Evolutionary conservation across 2,329 filamentous ascomycete species (phyloP).

Genomic region (Cercospora sojina): DNA sequence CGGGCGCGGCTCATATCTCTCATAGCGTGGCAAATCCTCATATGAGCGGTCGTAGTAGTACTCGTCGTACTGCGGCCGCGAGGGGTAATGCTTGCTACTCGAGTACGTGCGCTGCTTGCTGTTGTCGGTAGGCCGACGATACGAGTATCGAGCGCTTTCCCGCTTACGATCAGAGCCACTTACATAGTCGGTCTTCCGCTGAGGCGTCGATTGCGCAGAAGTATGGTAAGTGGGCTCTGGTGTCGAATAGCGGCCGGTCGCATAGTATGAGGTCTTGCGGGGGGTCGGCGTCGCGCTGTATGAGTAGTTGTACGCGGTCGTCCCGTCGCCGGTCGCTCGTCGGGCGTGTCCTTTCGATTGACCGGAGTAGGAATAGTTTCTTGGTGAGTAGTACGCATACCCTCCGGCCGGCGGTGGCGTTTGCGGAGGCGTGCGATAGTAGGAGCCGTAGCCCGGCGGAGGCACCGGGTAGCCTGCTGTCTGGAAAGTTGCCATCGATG

Average conservation of each 20-base stretch:
- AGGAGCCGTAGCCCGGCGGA: constrained; percentile 51
- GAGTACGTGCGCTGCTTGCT: constrained; percentile 34
- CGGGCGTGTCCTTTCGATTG: constrained; percentile 55
- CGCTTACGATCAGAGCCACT: constrained; percentile 56
- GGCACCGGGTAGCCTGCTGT: constrained; percentile 41
- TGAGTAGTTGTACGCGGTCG: constrained; percentile 46
- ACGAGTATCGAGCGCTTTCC: constrained; percentile 48
- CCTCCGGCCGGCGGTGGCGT: constrained; percentile 49
- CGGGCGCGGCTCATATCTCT: constrained; percentile 45
- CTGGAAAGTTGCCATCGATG: constrained; percentile 37
- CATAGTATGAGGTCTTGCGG: constrained; percentile 23
- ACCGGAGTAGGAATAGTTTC: constrained; percentile 50
- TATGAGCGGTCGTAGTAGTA: constrained; percentile 56
- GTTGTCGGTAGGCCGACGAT: constrained; percentile 53
- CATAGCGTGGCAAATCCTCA: constrained; percentile 43
- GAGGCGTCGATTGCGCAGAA: constrained; percentile 49
- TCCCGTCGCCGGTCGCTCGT: constrained; percentile 55
- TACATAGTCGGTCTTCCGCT: constrained; percentile 63
- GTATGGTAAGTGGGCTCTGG: constrained; percentile 42
- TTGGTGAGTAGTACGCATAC: constrained; percentile 54
- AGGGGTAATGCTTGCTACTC: constrained; percentile 51
- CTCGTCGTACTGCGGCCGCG: constrained; percentile 53
- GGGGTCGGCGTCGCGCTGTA: constrained; percentile 35
- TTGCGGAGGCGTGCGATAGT: constrained; percentile 49
- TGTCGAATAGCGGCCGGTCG: constrained; percentile 23